These are phyloP conservation scores for Grigorovia transvaalensis DNA, from an alignment of 805 yeast genomes.

Conservation along the genomic window DNA sequence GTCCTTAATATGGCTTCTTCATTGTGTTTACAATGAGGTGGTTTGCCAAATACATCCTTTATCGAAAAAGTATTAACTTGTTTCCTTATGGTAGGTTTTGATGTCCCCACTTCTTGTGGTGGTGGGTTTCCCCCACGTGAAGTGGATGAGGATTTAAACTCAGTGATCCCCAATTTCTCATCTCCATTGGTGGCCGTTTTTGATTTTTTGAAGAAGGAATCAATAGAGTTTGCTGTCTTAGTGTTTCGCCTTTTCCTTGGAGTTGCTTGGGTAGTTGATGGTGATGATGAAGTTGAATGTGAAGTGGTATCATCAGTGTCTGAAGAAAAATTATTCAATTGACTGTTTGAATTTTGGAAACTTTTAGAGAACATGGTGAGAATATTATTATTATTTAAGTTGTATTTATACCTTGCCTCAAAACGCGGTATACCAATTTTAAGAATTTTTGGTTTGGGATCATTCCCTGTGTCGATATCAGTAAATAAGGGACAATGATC, in stretches of 20 bases:
- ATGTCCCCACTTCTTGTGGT: no score
- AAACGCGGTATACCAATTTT: conserved; percentile 29
- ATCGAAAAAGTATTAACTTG: not conserved
- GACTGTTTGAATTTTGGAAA: not conserved
- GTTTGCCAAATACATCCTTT: conserved; percentile 18
- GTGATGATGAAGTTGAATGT: not conserved
- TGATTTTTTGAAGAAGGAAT: conserved; percentile 5
- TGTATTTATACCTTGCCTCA: conserved; percentile 45
- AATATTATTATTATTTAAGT: conserved; percentile 29
- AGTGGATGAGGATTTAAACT: no score
- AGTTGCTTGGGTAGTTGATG: not conserved
- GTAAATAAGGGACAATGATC: conserved; percentile 90
- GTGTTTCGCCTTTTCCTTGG: conserved; percentile 1
- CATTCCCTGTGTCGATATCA: conserved; percentile 35
- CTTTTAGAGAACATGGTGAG: conserved; percentile 28
- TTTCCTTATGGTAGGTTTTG: not conserved
- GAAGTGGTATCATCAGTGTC: not conserved
- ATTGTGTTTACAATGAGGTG: conserved; percentile 41
- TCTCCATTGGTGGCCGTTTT: not conserved
- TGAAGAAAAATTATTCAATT: not conserved
- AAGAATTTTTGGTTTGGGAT: not conserved
- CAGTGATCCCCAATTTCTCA: no score
- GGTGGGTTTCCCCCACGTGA: no score
- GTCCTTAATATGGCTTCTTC: conserved; percentile 38
- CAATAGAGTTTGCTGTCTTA: conserved; percentile 6